These are phyloP conservation scores for Aspergillus awamori DNA, from an alignment of 2,329 filamentous ascomycete genomes.

Conservation along the genomic window DNA sequence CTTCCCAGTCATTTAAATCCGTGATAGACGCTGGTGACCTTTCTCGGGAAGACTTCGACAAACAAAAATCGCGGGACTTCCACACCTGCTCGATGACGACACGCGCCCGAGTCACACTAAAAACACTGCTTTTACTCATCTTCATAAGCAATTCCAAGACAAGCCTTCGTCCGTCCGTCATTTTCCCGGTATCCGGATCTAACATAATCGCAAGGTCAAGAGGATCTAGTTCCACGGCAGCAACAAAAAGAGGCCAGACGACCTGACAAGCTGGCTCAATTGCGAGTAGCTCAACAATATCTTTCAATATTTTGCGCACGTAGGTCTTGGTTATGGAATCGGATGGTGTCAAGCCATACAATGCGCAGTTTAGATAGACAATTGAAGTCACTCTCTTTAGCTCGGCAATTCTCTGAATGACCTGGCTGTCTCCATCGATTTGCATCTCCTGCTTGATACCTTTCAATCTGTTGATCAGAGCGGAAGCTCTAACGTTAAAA, in stretches of 20 bases:
- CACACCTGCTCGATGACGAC: conserved; percentile 46
- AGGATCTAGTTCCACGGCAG: conserved; percentile 38
- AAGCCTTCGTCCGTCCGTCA: background rate
- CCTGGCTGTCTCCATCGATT: background rate
- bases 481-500: background rate
- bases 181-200: conserved; percentile 2
- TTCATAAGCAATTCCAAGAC: background rate
- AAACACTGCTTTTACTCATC: conserved; percentile 11
- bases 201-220: conserved; percentile 38
- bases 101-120: conserved; percentile 41
- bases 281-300: background rate
- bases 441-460: background rate
- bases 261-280: conserved; percentile 8
- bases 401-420: background rate
- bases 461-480: background rate
- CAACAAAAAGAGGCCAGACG: conserved; percentile 28
- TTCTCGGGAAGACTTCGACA: background rate
- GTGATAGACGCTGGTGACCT: background rate
- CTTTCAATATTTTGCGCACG: conserved; percentile 3
- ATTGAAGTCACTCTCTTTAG: conserved; percentile 2
- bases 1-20: conserved; percentile 10
- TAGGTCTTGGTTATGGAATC: background rate
- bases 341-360: background rate
- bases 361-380: conserved; percentile 1
- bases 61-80: conserved; percentile 29